Base-by-base conservation (phyloP, 169 alveolate species). In the Ichthyophthirius multifiliis region DNA sequence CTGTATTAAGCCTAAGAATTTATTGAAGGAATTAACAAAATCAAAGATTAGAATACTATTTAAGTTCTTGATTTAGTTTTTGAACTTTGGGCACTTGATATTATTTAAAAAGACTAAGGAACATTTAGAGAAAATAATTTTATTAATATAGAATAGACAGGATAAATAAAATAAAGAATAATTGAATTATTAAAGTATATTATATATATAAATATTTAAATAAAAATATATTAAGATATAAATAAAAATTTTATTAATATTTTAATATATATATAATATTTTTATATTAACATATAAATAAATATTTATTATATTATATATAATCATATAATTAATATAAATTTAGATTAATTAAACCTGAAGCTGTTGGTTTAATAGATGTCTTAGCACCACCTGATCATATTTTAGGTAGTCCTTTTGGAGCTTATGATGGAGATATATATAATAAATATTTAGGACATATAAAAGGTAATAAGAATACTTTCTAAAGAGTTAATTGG, bases 381-480 rank as follows among this genome's bases (percentile, higher is more conserved):
- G 85, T 86, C 2, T 74, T 87, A 74, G 80, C 78, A 30, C 92
- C 92, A 45, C 75, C 81, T 31, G 92, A 87, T 43, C 82, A 83
- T 23, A 37, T 87, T 43, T 43, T 88, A 43, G 93, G 85, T 45
- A 83, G 90, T n/a, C 63, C 83, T 37, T 55, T 88, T n/a, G 93
- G 88, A 10, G 82, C 86, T 7, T 44, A 77, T 20, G 83, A 83
- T 55, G 93, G 93, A 27, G 90, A 88, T 32, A 47, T 83, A 9
- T 88, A 83, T 37, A 85, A 87, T 18, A 74, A 77, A 41, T 83
- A 73, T 67, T 16, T 83, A 15, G 74, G 63, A 13, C 65, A 75
- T 30, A 62, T 88, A 20, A 74, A 76, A 35, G 30, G 78, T 5
- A 76, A 79, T 27, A 81, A 84, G 13, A 62, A 80, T 20, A 32